Evolutionary conservation across 2,329 filamentous ascomycete genomes (phyloP).

Genomic region (Apiospora malaysiana): DNA sequence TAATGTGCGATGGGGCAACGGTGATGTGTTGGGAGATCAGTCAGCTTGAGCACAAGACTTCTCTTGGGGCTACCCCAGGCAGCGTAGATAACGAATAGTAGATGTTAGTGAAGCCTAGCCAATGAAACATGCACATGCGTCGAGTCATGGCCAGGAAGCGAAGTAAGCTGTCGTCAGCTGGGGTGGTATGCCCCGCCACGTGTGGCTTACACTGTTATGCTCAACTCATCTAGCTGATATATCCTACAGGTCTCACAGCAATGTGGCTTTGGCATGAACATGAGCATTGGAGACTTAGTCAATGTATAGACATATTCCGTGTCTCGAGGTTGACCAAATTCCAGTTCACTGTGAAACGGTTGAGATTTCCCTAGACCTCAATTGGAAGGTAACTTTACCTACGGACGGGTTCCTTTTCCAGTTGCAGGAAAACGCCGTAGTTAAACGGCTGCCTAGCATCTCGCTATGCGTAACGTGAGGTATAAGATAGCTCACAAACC

Average conservation of each 20-base stretch:
- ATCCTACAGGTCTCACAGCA: not conserved
- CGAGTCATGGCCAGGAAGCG: not conserved
- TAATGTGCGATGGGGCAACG: not conserved
- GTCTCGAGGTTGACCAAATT: not conserved
- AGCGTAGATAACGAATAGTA: not conserved
- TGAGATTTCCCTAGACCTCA: not conserved
- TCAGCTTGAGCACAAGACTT: not conserved
- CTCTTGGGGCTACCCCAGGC: not conserved
- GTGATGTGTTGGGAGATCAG: not conserved
- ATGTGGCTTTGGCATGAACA: not conserved
- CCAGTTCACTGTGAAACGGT: not conserved
- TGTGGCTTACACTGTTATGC: not conserved
- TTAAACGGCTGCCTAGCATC: not conserved
- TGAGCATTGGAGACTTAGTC: not conserved
- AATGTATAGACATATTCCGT: not conserved
- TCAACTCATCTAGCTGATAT: not conserved
- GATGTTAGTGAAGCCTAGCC: not conserved
- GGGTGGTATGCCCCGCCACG: not conserved
- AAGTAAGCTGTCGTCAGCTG: not conserved
- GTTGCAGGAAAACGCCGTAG: not conserved
- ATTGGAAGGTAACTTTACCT: not conserved
- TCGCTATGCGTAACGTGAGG: not conserved
- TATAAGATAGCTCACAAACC: not conserved
- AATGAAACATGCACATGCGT: constrained; percentile 8
- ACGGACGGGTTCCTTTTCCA: not conserved